Percentiles rank a stretch among this genome's conserved stretches.
phyloP scores from a whole-genome alignment of 139 green algal species.

The Chlamydomonas sphaeroides region DNA sequence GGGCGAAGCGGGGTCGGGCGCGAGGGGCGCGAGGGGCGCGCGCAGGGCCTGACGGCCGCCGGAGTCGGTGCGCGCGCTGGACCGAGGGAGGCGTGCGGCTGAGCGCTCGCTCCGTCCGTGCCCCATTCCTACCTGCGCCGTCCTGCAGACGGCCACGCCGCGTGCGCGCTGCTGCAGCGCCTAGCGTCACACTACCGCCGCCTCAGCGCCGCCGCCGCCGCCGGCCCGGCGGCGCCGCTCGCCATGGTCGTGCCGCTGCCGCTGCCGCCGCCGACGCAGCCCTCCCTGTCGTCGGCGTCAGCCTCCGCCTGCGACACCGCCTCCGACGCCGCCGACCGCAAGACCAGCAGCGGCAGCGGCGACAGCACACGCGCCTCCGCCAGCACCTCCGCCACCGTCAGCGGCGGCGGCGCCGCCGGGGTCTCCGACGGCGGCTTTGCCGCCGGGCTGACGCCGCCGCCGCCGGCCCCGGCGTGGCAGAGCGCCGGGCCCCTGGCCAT shows the following conservation, averaged over 20 bases:
- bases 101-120: too few species aligned
- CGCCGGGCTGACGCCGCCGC: too few species aligned
- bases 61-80: too few species aligned
- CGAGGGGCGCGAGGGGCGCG: too few species aligned
- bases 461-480: too few species aligned
- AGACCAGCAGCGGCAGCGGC: not conserved
- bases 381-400: not conserved
- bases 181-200: slow-evolving; percentile 11
- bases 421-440: too few species aligned
- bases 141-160: slow-evolving; percentile 25
- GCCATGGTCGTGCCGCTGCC: not conserved
- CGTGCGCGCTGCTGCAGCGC: not conserved
- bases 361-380: not conserved
- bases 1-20: too few species aligned
- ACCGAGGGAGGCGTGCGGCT: too few species aligned
- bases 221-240: not conserved
- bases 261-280: too few species aligned
- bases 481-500: too few species aligned
- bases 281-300: not conserved
- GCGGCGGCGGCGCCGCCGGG: not conserved
- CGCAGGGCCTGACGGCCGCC: too few species aligned
- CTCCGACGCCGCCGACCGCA: not conserved
- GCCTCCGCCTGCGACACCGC: not conserved
- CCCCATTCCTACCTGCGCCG: not conserved
- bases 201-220: not conserved